A percentile compares a stretch with the other conserved stretches of the same genome.
Evolutionary conservation across 1,284 basidiomycete species (phyloP).

Genomic region (Rhodotorula sp.): DNA sequence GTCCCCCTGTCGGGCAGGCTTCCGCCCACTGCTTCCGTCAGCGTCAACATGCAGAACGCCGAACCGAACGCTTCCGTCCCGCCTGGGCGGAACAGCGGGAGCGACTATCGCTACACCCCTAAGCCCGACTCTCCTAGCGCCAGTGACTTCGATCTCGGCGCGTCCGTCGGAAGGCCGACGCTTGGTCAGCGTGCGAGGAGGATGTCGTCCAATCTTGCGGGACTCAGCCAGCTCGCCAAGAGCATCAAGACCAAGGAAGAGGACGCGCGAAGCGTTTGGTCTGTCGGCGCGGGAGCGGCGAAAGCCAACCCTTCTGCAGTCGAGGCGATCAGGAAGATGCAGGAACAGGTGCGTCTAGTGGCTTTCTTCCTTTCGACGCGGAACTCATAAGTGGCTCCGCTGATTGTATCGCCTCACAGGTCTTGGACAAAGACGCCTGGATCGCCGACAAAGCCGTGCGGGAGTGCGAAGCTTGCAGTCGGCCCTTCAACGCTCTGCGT

Average conservation of each 20-base stretch:
- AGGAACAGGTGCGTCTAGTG: constrained; percentile 69
- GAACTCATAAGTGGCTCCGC: constrained; percentile 5
- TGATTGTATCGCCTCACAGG: constrained; percentile 51
- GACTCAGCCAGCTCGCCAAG: no score
- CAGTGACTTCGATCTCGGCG: no score
- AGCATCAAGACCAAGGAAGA: constrained; percentile 50
- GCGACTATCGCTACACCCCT: no score
- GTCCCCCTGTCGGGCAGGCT: constrained; percentile 9
- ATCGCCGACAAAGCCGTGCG: constrained; percentile 96
- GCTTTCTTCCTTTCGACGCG: constrained; percentile 32
- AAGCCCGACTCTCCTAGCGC: no score
- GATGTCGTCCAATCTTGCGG: no score
- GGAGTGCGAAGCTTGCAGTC: constrained; percentile 92
- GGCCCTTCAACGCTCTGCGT: constrained; percentile 85
- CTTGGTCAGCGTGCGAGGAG: no score
- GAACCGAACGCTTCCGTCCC: background rate
- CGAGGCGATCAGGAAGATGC: constrained; percentile 79
- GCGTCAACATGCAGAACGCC: constrained; percentile 5
- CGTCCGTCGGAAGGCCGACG: no score
- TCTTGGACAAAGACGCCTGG: constrained; percentile 85
- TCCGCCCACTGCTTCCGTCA: background rate
- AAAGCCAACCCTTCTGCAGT: constrained; percentile 62
- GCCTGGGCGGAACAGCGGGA: no score
- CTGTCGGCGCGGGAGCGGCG: constrained; percentile 5
- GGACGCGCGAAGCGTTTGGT: constrained; percentile 70